Percentiles rank a stretch among this genome's conserved stretches.
phyloP scores from a whole-genome alignment of 1,139 yeast species.

The Yamadazyma sp. region DNA sequence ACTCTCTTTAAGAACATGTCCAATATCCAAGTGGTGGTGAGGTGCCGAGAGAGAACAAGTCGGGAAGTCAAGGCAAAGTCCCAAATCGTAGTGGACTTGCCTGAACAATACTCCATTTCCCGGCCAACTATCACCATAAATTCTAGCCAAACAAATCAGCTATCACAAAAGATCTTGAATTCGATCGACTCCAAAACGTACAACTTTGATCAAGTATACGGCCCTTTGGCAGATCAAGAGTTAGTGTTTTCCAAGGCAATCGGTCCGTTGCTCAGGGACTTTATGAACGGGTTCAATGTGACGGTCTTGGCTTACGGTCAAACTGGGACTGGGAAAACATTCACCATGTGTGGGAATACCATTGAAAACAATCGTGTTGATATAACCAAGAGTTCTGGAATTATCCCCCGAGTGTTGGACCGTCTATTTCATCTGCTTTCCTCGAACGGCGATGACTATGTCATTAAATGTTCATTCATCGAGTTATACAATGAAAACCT shows the following conservation, averaged over 20 bases:
- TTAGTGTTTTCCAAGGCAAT: conserved; percentile 63
- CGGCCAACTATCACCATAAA: conserved; percentile 43
- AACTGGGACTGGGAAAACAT: conserved; percentile 87
- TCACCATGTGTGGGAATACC: conserved; percentile 76
- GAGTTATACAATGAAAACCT: conserved; percentile 76
- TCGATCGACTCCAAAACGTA: conserved; percentile 46
- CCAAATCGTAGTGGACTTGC: conserved; percentile 68
- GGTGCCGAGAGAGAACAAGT: conserved; percentile 81
- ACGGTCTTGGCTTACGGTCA: conserved; percentile 88
- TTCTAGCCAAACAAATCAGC: conserved; percentile 19
- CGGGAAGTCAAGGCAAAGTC: conserved; percentile 72
- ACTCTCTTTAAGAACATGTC: conserved; percentile 23
- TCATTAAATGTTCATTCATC: conserved; percentile 68
- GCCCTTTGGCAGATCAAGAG: conserved; percentile 67
- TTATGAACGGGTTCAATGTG: conserved; percentile 70
- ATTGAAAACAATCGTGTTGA: conserved; percentile 6
- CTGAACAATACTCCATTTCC: conserved; percentile 41
- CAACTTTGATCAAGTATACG: conserved; percentile 72
- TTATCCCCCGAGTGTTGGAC: conserved; percentile 64
- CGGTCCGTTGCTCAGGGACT: conserved; percentile 61
- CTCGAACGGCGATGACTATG: conserved; percentile 40
- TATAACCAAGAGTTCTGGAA: conserved; percentile 50
- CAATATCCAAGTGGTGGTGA: conserved; percentile 78
- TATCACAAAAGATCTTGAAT: conserved; percentile 17
- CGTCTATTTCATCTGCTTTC: conserved; percentile 52